Evolutionary conservation across 2,329 filamentous ascomycete species (phyloP).

Genomic region (Basipetospora chlamydospora): DNA sequence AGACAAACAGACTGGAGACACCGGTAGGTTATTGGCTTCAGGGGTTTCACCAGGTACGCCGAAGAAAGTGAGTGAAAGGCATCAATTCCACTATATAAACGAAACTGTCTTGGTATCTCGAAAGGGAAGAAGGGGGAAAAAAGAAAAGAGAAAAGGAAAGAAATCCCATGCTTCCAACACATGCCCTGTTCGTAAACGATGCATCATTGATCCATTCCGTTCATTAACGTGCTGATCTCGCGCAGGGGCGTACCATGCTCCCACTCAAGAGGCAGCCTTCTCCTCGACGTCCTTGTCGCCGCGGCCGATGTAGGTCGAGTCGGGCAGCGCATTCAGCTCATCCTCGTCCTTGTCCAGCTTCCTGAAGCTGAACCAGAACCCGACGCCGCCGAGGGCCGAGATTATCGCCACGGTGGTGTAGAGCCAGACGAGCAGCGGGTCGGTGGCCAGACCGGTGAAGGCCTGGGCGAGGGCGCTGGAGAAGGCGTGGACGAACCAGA

Average conservation of each 20-base stretch:
- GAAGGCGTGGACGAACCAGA: conserved; percentile 55
- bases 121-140: no score
- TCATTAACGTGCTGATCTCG: no score
- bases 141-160: no score
- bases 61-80: no score
- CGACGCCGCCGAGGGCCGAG: conserved; percentile 42
- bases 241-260: background rate
- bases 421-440: conserved; percentile 61
- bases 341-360: conserved; percentile 51
- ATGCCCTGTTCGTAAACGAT: no score
- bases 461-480: conserved; percentile 54
- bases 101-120: no score
- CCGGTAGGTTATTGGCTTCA: no score
- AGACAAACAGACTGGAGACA: no score
- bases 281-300: background rate
- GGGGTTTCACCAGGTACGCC: no score
- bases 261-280: background rate
- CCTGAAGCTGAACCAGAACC: conserved; percentile 59
- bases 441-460: conserved; percentile 24
- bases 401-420: conserved; percentile 54
- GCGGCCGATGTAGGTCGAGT: conserved; percentile 9
- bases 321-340: conserved; percentile 43
- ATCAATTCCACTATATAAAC: no score
- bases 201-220: no score
- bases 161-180: no score